phyloP scores from a whole-genome alignment of 1,284 basidiomycete species.

The Trichosporon sp. region DNA sequence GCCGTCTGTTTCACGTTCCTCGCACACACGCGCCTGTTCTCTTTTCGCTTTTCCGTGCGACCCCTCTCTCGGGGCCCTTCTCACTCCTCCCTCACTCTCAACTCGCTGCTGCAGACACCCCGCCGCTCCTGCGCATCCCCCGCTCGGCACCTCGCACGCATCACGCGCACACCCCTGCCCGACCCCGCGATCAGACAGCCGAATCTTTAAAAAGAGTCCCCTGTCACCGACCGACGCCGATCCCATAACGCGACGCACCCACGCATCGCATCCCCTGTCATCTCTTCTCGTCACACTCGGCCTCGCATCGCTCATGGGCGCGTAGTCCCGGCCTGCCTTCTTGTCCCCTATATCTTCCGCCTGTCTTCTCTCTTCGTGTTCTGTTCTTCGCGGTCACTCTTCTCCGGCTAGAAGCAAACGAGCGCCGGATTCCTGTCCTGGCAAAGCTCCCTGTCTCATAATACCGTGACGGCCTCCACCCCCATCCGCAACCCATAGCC shows the following conservation, averaged over 20 bases:
- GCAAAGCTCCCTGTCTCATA: neutral
- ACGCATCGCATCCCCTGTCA: neutral
- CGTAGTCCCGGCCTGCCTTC: neutral
- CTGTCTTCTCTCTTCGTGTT: neutral
- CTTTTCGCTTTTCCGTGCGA: neutral
- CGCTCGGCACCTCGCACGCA: neutral
- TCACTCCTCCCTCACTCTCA: neutral
- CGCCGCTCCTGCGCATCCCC: neutral
- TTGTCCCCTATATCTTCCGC: neutral
- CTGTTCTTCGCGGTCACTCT: neutral
- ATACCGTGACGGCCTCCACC: neutral
- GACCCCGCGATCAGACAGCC: neutral
- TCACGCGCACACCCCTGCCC: neutral
- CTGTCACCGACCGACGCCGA: constrained; percentile 1
- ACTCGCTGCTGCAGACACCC: neutral
- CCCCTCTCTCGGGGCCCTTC: neutral
- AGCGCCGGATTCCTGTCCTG: neutral
- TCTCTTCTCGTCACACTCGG: neutral
- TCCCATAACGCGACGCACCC: constrained; percentile 1
- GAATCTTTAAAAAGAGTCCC: neutral
- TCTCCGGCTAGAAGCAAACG: constrained; percentile 11
- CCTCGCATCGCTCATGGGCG: neutral
- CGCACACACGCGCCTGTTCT: constrained; percentile 3
- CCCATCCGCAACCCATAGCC: neutral
- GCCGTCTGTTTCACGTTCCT: neutral